Conservation (phyloP, 352 stramenopile genomes). For the Plasmopara muralis region DNA sequence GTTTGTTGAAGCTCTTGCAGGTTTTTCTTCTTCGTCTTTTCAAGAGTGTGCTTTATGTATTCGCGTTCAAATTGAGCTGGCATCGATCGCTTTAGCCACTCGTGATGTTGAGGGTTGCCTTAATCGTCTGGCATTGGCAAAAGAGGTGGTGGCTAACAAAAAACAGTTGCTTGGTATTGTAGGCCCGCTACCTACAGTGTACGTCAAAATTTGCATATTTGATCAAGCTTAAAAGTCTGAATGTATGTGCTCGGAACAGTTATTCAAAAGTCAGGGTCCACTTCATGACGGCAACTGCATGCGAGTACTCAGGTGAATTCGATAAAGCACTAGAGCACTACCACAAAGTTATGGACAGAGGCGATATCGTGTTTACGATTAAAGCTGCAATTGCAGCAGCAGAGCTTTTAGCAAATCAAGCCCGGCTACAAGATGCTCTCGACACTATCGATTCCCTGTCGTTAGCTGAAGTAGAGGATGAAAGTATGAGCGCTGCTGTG, state of each 20-base stretch:
- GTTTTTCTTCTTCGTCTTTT: slow-evolving; percentile 57
- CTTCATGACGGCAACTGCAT: slow-evolving; percentile 52
- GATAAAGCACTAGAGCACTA: slow-evolving; percentile 47
- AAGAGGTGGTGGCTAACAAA: slow-evolving; percentile 43
- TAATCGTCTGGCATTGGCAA: slow-evolving; percentile 37
- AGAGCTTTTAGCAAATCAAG: slow-evolving; percentile 40
- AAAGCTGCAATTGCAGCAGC: slow-evolving; percentile 35
- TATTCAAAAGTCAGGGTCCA: slow-evolving; percentile 47
- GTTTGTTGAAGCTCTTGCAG: slow-evolving; percentile 52
- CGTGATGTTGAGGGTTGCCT: slow-evolving; percentile 61
- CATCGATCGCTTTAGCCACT: slow-evolving; percentile 30
- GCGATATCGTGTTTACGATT: slow-evolving; percentile 17
- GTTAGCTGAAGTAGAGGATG: slow-evolving; percentile 13
- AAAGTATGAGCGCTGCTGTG: slow-evolving; percentile 16
- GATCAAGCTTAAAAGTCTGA: slow-evolving; percentile 5
- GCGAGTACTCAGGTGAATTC: slow-evolving; percentile 39
- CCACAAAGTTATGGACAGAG: slow-evolving; percentile 18
- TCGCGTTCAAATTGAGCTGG: slow-evolving; percentile 46
- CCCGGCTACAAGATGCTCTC: slow-evolving; percentile 26
- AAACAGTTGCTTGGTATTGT: slow-evolving; percentile 27
- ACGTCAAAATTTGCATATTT: slow-evolving; percentile 15
- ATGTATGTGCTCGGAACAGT: slow-evolving; percentile 14
- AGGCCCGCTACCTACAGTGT: slow-evolving; percentile 33
- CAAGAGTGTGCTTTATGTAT: slow-evolving; percentile 58
- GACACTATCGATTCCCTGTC: slow-evolving; percentile 25